Conservation (phyloP, 352 stramenopile species). For the Plasmopara muralis region DNA sequence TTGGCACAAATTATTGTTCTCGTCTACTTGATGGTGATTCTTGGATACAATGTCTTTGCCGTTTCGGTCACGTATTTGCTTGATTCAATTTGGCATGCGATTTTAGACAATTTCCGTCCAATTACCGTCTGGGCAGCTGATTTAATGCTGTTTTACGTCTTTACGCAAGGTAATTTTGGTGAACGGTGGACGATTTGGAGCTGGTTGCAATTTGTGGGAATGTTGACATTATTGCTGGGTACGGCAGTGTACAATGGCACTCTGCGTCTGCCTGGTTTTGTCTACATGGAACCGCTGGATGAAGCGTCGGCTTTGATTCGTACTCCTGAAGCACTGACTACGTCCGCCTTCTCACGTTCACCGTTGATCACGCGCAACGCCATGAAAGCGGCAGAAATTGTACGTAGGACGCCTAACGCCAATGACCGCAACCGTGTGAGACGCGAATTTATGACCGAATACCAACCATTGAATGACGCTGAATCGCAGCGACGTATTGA, state of each 20-base stretch:
- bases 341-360: conserved; percentile 56
- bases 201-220: conserved; percentile 92
- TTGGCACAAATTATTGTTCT: conserved; percentile 59
- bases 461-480: conserved; percentile 57
- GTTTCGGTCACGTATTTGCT: conserved; percentile 95
- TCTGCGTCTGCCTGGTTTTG: conserved; percentile 66
- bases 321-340: conserved; percentile 37
- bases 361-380: conserved; percentile 78
- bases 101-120: conserved; percentile 96
- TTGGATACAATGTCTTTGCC: conserved; percentile 96
- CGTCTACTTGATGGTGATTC: conserved; percentile 91
- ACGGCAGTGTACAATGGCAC: conserved; percentile 97
- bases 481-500: conserved; percentile 62
- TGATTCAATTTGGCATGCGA: conserved; percentile 97
- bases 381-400: conserved; percentile 78
- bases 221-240: conserved; percentile 90
- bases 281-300: conserved; percentile 70
- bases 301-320: conserved; percentile 60
- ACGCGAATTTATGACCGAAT: conserved; percentile 85
- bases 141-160: conserved; percentile 94
- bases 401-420: conserved; percentile 65
- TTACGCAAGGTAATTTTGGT: conserved; percentile 87
- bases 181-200: conserved; percentile 93
- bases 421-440: conserved; percentile 77
- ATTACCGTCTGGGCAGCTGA: conserved; percentile 95